Base-by-base conservation (phyloP, 2,329 filamentous ascomycete species). In the Diaporthe longicolla region DNA sequence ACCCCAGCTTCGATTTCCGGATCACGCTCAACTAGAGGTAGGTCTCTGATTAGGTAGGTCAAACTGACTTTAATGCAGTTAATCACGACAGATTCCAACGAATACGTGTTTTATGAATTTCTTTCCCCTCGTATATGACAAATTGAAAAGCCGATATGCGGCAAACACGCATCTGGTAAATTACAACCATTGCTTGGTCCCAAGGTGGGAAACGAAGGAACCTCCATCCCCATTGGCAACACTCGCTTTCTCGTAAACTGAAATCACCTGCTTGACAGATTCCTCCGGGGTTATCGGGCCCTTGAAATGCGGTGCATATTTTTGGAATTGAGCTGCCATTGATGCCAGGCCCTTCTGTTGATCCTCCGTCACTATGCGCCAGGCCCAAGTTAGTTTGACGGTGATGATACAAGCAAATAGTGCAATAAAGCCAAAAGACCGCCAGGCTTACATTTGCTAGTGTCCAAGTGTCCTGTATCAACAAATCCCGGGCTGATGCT, bases 401-500 rank as follows among this genome's bases (percentile, higher is more conserved):
- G 15, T 13, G 17, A 19, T 52, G 26, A 21, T 13, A 40, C 32
- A 21, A 17, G 4, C 17, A 65, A n/a, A 10, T 8, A 0, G n/a
- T 21, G 68, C 13, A 3, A 32, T 4, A 3, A 40, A 7, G 3
- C 10, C 1, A 10, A 26, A 26, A 4, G n/a, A 29, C 7, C 2
- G 13, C 13, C n/a, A 11, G 24, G 57, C 79, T 76, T 63, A 82
- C 81, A 19, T 24, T 35, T n/a, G 43, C 37, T 37, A 0, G 81
- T 57, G 2, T 76, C 68, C n/a, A 78, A 78, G 4, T 80, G 78
- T 1, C 84, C 85, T 0, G 83, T 84, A 0, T 86, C 84, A 0
- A 91, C 88, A 0, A 88, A 19, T 0, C 89, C 89, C 0, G 89
- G 89, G 26, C 83, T 85, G 19, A 91, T 79, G 17, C 81, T 82